Percentiles rank a stretch among this genome's conserved stretches.
Evolutionary conservation across 2,329 filamentous ascomycete genomes (phyloP).

Genomic region (Exserohilum turcica): DNA sequence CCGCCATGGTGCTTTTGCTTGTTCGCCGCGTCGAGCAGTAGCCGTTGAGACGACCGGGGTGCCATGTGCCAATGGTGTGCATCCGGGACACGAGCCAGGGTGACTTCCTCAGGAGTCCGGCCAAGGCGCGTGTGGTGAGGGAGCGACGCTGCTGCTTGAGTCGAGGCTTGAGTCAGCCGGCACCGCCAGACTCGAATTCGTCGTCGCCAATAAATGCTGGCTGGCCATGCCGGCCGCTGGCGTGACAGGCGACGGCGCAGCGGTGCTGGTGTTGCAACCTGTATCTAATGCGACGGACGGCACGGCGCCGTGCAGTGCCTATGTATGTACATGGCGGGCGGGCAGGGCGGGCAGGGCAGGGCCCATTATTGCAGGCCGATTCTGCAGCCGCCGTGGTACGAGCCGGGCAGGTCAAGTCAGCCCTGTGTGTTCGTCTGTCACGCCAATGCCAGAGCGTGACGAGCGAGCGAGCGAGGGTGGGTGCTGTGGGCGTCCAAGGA

Average conservation of each 20-base stretch:
- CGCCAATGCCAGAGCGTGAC: slow-evolving; percentile 24
- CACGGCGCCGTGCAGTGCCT: neutral
- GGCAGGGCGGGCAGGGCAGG: no score
- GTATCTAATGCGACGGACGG: slow-evolving; percentile 11
- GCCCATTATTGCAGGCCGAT: neutral
- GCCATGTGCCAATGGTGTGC: slow-evolving; percentile 44
- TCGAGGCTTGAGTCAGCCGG: slow-evolving; percentile 16
- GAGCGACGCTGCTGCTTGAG: slow-evolving; percentile 1
- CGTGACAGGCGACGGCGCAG: slow-evolving; percentile 1
- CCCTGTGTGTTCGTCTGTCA: slow-evolving; percentile 30
- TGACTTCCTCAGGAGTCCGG: slow-evolving; percentile 18
- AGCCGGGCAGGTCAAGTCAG: slow-evolving; percentile 18
- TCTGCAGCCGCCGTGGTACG: slow-evolving; percentile 19
- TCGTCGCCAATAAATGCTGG: neutral
- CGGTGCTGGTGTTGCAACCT: slow-evolving; percentile 9
- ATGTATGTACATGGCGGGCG: neutral
- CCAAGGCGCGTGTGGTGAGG: slow-evolving; percentile 11
- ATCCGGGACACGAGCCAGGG: slow-evolving; percentile 25
- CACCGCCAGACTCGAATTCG: slow-evolving; percentile 4
- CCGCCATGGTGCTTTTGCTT: slow-evolving; percentile 14
- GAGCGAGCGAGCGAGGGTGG: slow-evolving; percentile 26
- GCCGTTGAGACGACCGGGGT: slow-evolving; percentile 36
- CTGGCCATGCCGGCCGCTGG: neutral
- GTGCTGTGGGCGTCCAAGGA: neutral
- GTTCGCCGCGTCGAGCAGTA: slow-evolving; percentile 17